phyloP scores from a whole-genome alignment of 306 rosid genomes.

The Hippophae tibetana region DNA sequence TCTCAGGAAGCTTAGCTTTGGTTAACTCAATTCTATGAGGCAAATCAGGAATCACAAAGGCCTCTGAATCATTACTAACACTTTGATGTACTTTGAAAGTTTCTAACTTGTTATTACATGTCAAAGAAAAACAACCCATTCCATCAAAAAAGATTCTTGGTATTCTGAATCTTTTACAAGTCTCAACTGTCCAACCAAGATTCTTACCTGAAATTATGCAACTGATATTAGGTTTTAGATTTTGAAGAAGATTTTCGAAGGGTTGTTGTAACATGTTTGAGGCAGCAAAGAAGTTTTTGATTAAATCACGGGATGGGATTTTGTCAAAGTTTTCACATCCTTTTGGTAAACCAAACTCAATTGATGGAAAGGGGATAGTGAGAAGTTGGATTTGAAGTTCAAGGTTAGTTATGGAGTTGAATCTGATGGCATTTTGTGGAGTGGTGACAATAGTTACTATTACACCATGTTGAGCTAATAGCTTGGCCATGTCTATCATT shows the following conservation, averaged over 20 bases:
- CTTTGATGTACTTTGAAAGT: background rate
- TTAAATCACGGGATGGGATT: constrained; percentile 4
- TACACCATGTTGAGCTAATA: constrained; percentile 17
- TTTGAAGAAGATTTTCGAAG: too few species aligned
- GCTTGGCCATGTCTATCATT: constrained; percentile 24
- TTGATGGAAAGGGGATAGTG: constrained; percentile 11
- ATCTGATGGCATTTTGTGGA: constrained; percentile 14
- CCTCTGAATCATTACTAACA: background rate
- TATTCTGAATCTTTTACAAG: too few species aligned
- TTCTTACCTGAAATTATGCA: too few species aligned
- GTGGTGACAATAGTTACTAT: constrained; percentile 25
- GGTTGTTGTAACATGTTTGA: background rate
- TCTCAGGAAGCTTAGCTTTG: background rate
- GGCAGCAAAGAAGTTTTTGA: constrained; percentile 12
- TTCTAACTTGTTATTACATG: constrained; percentile 2
- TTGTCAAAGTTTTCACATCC: constrained; percentile 22
- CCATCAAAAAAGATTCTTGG: too few species aligned
- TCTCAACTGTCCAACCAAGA: too few species aligned
- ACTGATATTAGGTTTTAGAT: too few species aligned
- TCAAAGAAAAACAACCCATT: too few species aligned
- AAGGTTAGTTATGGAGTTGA: constrained; percentile 1
- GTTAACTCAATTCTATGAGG: constrained; percentile 18
- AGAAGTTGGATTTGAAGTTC: constrained; percentile 12
- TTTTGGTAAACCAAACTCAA: constrained; percentile 17
- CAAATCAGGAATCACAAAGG: constrained; percentile 17